A percentile compares a stretch with the other conserved stretches of the same genome.
Conservation (phyloP, 208 protist species). For the Strigomonas galati region DNA sequence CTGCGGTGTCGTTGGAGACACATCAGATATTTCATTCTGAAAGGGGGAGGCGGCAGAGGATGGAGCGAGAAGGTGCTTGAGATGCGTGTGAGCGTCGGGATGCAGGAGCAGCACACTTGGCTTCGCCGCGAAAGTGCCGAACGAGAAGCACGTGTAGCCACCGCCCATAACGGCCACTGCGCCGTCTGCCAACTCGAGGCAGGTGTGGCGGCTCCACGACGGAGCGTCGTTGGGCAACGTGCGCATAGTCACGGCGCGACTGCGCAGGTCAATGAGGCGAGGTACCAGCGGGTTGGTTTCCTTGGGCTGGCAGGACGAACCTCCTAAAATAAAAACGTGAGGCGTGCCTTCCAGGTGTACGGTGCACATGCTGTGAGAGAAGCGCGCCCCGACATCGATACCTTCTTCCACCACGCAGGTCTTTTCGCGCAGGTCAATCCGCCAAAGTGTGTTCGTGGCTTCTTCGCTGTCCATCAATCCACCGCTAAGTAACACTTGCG, state of each 20-base stretch:
- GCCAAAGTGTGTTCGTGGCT: constrained; percentile 20
- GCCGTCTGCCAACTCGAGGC: constrained; percentile 44
- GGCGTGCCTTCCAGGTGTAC: constrained; percentile 28
- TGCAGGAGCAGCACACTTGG: constrained; percentile 55
- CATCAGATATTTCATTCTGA: background rate
- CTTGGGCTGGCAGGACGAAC: constrained; percentile 41
- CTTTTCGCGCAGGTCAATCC: constrained; percentile 18
- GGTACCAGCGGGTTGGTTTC: constrained; percentile 1
- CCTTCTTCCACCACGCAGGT: constrained; percentile 8
- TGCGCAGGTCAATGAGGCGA: background rate
- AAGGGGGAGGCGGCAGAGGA: background rate
- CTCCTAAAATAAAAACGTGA: constrained; percentile 60
- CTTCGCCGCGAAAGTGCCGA: constrained; percentile 72
- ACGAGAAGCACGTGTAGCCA: constrained; percentile 90
- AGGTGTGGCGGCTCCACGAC: constrained; percentile 67
- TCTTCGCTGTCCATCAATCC: constrained; percentile 17
- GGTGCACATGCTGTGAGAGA: constrained; percentile 57
- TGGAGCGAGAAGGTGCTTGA: background rate
- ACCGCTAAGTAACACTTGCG: constrained; percentile 22
- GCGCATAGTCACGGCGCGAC: background rate
- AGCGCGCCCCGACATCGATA: constrained; percentile 32
- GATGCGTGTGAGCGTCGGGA: constrained; percentile 4
- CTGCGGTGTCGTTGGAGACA: background rate
- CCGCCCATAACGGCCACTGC: constrained; percentile 69
- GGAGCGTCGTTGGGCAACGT: constrained; percentile 21